Conservation (phyloP, 139 green algal species). For the Tetradesmus obliquus region DNA sequence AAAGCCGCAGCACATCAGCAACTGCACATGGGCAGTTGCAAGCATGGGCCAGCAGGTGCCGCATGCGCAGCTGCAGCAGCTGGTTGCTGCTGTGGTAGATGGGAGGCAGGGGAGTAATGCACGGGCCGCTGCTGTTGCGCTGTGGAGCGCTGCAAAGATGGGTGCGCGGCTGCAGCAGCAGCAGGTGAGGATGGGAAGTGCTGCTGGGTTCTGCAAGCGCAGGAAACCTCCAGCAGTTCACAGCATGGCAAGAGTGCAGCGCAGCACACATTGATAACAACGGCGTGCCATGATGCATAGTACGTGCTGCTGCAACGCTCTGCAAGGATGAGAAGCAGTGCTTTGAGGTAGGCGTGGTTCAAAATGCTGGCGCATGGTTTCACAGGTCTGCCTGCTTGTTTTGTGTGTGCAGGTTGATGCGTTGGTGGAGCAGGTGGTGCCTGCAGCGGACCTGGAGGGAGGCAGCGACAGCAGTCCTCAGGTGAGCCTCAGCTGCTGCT, state of each 20-base stretch:
- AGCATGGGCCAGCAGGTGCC: background rate
- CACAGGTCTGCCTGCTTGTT: background rate
- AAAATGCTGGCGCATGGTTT: too few species aligned
- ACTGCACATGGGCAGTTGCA: slow-evolving; percentile 11
- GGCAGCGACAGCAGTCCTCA: background rate
- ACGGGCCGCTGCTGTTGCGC: background rate
- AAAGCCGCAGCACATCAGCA: slow-evolving; percentile 18
- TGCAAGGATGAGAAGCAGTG: too few species aligned
- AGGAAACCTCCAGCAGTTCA: too few species aligned
- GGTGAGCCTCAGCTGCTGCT: background rate
- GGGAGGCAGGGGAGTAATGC: background rate
- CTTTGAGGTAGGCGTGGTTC: too few species aligned
- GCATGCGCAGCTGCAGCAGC: background rate
- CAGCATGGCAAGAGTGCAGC: too few species aligned
- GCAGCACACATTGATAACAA: too few species aligned
- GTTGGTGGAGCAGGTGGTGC: background rate
- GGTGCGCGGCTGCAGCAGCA: slow-evolving; percentile 15
- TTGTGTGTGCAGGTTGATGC: slow-evolving; percentile 17
- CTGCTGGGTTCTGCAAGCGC: too few species aligned
- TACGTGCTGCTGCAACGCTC: too few species aligned
- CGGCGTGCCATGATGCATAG: too few species aligned
- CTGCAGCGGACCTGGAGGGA: background rate
- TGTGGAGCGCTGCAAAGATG: slow-evolving; percentile 26
- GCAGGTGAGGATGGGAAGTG: background rate
- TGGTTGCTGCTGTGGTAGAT: background rate